Evolutionary conservation across 208 protist genomes (phyloP), one percentile per base, ranked within the genome.

Genomic region (Acanthamoeba royreba): DNA sequence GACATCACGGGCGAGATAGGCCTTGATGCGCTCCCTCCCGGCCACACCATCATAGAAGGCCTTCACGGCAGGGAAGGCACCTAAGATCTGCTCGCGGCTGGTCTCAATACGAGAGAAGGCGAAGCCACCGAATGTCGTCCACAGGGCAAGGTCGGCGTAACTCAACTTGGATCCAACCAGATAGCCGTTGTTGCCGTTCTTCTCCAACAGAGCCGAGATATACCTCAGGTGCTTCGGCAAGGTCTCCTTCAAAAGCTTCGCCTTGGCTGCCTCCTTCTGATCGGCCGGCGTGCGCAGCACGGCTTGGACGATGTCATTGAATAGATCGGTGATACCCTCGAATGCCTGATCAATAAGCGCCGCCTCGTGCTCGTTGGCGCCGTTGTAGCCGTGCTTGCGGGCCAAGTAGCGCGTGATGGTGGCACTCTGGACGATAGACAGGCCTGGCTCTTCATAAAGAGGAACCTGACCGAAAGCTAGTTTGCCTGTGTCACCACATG

Each of bases 171-270:
- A 1, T 19, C 1, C 0, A 49, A 91, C 85, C 9, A 91, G 31
- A 40, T 69, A 91, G 52, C 85, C 85, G 42, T 66, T 91, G 1
- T n/a, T 9, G 49, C 85, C 85, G 55, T 91, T 91, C 85, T 91
- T 91, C 31, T 58, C 47, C 28, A 91, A 52, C n/a, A 69, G 22
- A 11, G 49, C 53, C 45, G 45, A 28, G 85, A 91, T 69, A 52
- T 40, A 91, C 38, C 38, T 19, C n/a, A 91, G 66, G 38, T 69
- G 53, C 9, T 25, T 91, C 19, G 85, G 85, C 13, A 72, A 22
- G 3, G 17, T 11, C n/a, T 86, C 40, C 13, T 49, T 25, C 28
- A 86, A 28, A 33, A 86, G 42, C 40, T 47, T 86, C 7, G 17
- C 9, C 33, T 42, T 13, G 38, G 47, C 77, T 22, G 42, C 77